Conservation (phyloP, 2,329 filamentous ascomycete genomes). For the Chaetothyriales sp. region DNA sequence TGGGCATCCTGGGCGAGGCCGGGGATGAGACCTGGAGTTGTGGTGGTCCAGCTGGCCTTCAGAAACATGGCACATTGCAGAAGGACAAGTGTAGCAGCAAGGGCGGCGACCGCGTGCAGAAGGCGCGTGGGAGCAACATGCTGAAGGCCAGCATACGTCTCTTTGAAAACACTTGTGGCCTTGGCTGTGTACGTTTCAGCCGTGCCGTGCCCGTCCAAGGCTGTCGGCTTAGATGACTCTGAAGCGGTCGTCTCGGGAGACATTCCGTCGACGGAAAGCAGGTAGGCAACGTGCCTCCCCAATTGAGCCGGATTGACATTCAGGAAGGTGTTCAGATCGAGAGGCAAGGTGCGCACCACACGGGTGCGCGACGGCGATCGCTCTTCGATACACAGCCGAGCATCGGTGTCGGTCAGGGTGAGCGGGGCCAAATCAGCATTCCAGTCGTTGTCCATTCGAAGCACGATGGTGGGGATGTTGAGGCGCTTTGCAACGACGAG, state of each 20-base stretch:
- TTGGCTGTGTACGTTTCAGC: not conserved
- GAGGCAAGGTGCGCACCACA: slow-evolving; percentile 26
- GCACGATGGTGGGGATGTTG: slow-evolving; percentile 30
- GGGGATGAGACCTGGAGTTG: not conserved
- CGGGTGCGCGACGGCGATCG: not conserved
- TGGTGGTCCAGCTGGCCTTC: not conserved
- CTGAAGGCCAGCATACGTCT: not conserved
- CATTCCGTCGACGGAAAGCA: slow-evolving; percentile 10
- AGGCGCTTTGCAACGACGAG: slow-evolving; percentile 31
- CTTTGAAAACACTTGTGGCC: not conserved
- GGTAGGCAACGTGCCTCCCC: slow-evolving; percentile 33
- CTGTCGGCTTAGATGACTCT: not conserved
- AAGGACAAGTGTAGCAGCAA: not conserved
- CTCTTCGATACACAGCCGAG: not conserved
- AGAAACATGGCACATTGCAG: not conserved
- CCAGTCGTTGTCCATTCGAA: slow-evolving; percentile 33
- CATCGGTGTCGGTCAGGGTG: not conserved
- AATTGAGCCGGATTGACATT: slow-evolving; percentile 34
- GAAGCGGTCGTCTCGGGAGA: not conserved
- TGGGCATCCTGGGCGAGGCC: not conserved
- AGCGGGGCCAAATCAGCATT: slow-evolving; percentile 10
- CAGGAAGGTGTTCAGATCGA: slow-evolving; percentile 35
- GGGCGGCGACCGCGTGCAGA: not conserved
- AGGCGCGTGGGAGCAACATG: not conserved
- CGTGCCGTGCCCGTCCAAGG: not conserved